Base-by-base conservation (phyloP, 305 asterid species). In the Coffea humblotiana region DNA sequence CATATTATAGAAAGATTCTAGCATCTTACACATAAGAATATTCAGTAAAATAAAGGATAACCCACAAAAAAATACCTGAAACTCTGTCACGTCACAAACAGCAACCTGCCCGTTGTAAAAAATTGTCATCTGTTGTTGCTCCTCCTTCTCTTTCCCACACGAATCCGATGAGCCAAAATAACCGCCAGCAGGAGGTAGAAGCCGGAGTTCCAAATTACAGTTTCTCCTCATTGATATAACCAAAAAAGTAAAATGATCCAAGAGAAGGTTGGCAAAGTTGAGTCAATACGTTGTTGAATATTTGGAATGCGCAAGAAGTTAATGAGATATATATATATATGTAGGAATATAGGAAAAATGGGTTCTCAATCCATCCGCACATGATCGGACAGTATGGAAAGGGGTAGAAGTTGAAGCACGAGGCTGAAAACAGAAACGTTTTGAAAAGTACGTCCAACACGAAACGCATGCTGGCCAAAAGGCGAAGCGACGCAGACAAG, bases 181-280 rank as follows among this genome's bases (percentile, higher is more conserved):
- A 78, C 23, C 65, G 12, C 75, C 75, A 3, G 90, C 83, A 40
- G 91, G 91, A 8, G 94, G 86, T 2, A 83, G 83, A 29, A 91
- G 94, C 8, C 81, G 75, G 15, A 90, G 96, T 82, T 91, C 94
- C 92, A 90, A 82, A 77, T 88, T 88, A 77, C 93, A 90, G 84
- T 88, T 90, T 81, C 91, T 86, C 76, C 76, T 89, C 92, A 88
- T 90, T 45, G 75, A 37, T 37, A 37, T 37, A 37, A 37, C 40
- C 40, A 3, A 3, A 37, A 37, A 37, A 37, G 3, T 37, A 3
- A 37, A 37, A 37, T 37, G 40, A 37, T 37, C 40, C 2, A 37
- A 3, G 40, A 37, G 40, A 37, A 37, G 40, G 3, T 37, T 37
- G 3, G 40, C 40, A 37, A 37, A 37, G 40, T 1, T 37, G 40